A percentile compares a stretch with the other conserved stretches of the same genome.
Evolutionary conservation across 805 yeast species (phyloP).

Genomic region (Tetrapisispora phaffii): DNA sequence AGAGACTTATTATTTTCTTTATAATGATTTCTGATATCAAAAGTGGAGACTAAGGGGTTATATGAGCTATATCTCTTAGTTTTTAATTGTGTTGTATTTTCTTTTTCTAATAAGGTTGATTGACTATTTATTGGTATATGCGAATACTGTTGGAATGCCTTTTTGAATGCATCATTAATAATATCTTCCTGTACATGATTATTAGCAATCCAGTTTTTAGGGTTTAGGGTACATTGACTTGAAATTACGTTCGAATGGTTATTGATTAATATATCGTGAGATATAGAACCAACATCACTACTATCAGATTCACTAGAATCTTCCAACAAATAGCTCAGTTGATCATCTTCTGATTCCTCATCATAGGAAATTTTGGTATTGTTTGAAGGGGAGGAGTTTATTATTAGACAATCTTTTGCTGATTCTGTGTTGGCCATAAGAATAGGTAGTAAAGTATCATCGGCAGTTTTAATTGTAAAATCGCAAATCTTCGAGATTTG

Average conservation of each 20-base stretch:
- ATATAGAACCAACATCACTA: neutral
- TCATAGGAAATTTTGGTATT: neutral
- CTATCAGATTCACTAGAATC: conserved; percentile 8
- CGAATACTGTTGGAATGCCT: conserved; percentile 12
- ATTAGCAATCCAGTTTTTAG: neutral
- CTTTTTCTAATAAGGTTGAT: neutral
- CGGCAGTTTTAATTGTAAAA: neutral
- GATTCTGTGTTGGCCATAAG: neutral
- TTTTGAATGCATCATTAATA: conserved; percentile 14
- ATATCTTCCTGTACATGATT: neutral
- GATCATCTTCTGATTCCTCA: conserved; percentile 8
- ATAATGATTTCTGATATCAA: conserved; percentile 9
- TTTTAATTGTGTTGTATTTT: no score
- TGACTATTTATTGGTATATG: neutral
- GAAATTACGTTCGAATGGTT: neutral
- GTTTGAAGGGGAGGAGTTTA: neutral
- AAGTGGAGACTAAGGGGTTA: neutral
- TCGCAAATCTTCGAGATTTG: conserved; percentile 21
- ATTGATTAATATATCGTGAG: conserved; percentile 3
- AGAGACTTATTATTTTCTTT: conserved; percentile 5
- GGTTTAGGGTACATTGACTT: no score
- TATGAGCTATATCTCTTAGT: conserved; percentile 2
- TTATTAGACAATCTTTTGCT: neutral
- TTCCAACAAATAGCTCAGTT: conserved; percentile 18
- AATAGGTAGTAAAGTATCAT: neutral